Conservation (phyloP, 2,329 filamentous ascomycete species). For the Clarireedia hainanense region DNA sequence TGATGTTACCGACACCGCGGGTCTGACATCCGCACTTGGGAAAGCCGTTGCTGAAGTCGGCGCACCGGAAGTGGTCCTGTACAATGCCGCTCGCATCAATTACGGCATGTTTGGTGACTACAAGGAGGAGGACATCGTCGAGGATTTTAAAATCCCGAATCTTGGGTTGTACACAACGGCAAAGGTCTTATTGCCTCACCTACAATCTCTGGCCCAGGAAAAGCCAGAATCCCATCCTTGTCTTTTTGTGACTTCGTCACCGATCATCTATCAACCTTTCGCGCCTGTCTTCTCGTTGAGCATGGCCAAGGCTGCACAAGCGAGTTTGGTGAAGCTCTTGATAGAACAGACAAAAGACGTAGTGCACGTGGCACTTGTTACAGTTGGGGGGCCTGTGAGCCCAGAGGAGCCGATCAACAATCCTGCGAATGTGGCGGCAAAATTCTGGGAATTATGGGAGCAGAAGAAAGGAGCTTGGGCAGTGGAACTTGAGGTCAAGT, state of each 20-base stretch:
- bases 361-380: conserved; percentile 41
- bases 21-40: conserved; percentile 33
- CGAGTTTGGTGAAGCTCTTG: conserved; percentile 40
- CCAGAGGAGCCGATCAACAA: conserved; percentile 35
- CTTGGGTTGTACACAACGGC: conserved; percentile 37
- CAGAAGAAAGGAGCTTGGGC: conserved; percentile 30
- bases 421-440: conserved; percentile 38
- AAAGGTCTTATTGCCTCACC: neutral
- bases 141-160: conserved; percentile 43
- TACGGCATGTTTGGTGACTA: conserved; percentile 36
- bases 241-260: conserved; percentile 4
- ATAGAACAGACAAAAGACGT: conserved; percentile 28
- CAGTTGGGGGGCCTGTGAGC: conserved; percentile 37
- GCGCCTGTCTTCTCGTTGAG: conserved; percentile 41
- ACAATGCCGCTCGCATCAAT: conserved; percentile 43
- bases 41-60: conserved; percentile 34
- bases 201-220: neutral
- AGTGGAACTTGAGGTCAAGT: conserved; percentile 29
- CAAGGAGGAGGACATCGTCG: conserved; percentile 37
- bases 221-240: neutral
- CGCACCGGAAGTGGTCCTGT: conserved; percentile 35
- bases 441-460: conserved; percentile 37
- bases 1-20: conserved; percentile 9
- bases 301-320: conserved; percentile 43
- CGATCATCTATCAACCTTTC: conserved; percentile 31